These are phyloP conservation scores for Mrakia gelida DNA, from an alignment of 768 basidiomycete genomes.

Conservation along the genomic window DNA sequence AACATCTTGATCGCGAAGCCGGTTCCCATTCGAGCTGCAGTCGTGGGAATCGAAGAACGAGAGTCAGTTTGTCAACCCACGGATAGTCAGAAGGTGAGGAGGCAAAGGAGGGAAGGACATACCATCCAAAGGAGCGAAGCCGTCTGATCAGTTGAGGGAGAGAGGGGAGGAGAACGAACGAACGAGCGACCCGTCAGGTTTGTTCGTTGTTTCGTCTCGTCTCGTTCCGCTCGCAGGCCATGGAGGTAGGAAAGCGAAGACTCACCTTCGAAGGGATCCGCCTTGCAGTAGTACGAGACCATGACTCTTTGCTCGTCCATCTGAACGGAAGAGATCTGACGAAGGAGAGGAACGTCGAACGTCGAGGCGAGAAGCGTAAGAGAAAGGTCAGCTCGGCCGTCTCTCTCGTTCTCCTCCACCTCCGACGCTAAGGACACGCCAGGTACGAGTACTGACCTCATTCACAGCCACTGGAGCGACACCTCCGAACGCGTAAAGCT, in stretches of 20 bases:
- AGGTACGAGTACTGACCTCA: neutral
- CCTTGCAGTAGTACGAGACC: conserved; percentile 4
- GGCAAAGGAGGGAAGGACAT: neutral
- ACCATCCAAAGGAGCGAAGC: conserved; percentile 11
- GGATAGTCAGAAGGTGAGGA: neutral
- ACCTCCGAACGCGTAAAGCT: neutral
- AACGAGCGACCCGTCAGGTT: neutral
- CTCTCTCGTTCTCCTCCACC: no score
- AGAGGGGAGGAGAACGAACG: no score
- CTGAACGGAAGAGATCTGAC: neutral
- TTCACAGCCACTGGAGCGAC: neutral
- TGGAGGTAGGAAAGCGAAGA: no score
- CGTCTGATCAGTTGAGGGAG: neutral
- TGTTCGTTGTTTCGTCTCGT: no score
- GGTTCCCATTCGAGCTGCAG: neutral
- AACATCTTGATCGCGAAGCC: conserved; percentile 21
- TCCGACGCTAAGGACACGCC: no score
- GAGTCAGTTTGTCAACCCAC: neutral
- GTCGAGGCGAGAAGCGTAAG: no score
- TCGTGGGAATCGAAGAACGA: neutral
- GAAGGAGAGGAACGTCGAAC: neutral
- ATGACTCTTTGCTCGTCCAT: neutral
- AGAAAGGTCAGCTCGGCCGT: neutral
- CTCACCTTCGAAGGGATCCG: conserved; percentile 6
- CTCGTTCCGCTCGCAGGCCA: no score